A percentile compares a stretch with the other conserved stretches of the same genome.
These are phyloP conservation scores for Zasmidium cellare DNA, from an alignment of 2,329 filamentous ascomycete genomes.

Conservation along the genomic window DNA sequence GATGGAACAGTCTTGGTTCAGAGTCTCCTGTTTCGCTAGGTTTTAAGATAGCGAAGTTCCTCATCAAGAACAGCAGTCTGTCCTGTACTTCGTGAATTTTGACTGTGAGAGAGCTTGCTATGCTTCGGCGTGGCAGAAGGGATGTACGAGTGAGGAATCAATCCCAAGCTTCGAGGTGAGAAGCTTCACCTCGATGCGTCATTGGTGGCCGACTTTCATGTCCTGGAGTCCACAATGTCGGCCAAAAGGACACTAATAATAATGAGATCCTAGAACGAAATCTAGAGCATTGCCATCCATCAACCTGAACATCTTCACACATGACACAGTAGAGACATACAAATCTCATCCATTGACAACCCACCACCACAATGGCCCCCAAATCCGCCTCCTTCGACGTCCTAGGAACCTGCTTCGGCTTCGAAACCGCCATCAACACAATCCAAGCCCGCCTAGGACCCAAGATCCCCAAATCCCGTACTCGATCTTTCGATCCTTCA, in stretches of 20 bases:
- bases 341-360: background rate
- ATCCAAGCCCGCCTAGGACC: constrained; percentile 24
- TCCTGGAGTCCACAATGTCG: no score
- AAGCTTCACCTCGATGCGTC: background rate
- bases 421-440: constrained; percentile 25
- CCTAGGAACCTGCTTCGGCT: constrained; percentile 33
- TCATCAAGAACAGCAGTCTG: no score
- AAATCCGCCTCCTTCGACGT: constrained; percentile 34
- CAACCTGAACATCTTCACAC: background rate
- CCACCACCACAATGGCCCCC: background rate
- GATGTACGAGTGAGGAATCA: background rate
- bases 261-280: no score
- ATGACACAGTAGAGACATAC: background rate
- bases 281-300: background rate
- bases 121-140: no score
- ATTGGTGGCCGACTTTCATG: background rate
- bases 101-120: no score
- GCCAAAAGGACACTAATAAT: no score
- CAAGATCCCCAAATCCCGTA: constrained; percentile 15
- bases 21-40: no score
- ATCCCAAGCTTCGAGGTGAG: background rate
- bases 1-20: no score
- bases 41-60: no score
- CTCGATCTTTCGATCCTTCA: constrained; percentile 16
- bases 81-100: no score